Base-by-base conservation (phyloP, 805 yeast genomes). In the Priceomyces carsonii region DNA sequence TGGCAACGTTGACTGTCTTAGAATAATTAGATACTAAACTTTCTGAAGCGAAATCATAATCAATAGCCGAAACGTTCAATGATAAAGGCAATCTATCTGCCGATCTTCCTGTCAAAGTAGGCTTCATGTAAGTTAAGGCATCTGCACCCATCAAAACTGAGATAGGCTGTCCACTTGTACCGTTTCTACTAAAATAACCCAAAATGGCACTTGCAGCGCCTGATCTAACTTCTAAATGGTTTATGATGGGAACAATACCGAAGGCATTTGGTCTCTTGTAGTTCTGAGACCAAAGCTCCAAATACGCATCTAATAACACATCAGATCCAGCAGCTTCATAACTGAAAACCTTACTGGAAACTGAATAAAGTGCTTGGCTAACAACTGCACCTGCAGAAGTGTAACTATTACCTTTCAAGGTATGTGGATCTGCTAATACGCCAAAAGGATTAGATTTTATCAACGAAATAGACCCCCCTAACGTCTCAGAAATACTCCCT, bases 191-290 rank as follows among this genome's bases (percentile, higher is more conserved):
- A 35, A 77, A 59, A 62, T 81, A 90, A 24, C 96, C 97, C 33
- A 85, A 66, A 29, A 91, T 73, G 18, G 85, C 76, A 43, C 79
- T 73, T 29, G 91, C 86, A 20, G 96, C 93, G 50, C 96, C 97
- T 2, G 83, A 68, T 57, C 95, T 79, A 38, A 86, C 76, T 53
- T 89, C 88, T 38, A 82, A 59, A 44, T 74, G 65, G 53, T 78
- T 69, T 47, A 82, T 60, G 35, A 69, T 68, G 18, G 95, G 93
- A 36, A 80, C 77, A n/a, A 57, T 61, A 16, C 80, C 80, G 29
- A 59, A 53, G 9, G 77, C 66, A 53, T 83, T 82, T 25, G 56
- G 52, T 29, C 71, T 50, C 50, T 76, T 72, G 51, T 67, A 68
- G 32, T 69, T 59, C 29, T 65, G 57, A 28, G 71, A 55, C 95